Evolutionary conservation across 1,139 yeast species (phyloP), one percentile per base, ranked within the genome.

Genomic region (Hemisphaericaspora subhashii): DNA sequence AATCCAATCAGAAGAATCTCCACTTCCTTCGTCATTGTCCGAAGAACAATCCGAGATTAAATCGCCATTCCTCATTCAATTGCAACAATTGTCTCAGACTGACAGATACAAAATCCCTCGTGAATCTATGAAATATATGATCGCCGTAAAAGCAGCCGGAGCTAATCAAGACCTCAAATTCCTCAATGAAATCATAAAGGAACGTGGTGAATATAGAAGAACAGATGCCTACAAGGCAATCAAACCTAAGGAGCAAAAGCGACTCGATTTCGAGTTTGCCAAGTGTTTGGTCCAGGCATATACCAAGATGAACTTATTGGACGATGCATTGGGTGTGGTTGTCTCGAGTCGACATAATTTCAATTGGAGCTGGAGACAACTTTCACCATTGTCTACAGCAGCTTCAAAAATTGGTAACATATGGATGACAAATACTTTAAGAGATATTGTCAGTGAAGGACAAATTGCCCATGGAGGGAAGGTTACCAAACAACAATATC

Each of bases 171-270:
- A 81, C 43, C 62, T 73, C 36, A 68, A 66, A 1, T 75, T 83
- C 54, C 89, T 90, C 3, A 79, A 80, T 41, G 58, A 63, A 26
- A 68, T 85, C 1, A 87, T 96, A 95, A 60, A 64, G 2, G 95
- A 86, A 54, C 74, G 96, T 53, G 97, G 96, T 2, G 48, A 58
- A 29, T 87, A 72, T 62, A 70, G 97, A 36, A 80, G 79, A 43
- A 71, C 86, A 0, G 35, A 43, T 0, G 48, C 49, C 1, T 86
- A 81, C 63, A 74, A 66, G 40, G 40, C 47, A 0, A 48, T 81
- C 24, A 40, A 68, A 1, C 52, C 65, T 8, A 49, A 45, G 1
- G 59, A 58, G 25, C 81, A 79, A 48, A 73, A 73, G 32, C 51
- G 58, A 9, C 61, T 68, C 1, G 96, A 89, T 56, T 83, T 82